A percentile compares a stretch with the other conserved stretches of the same genome.
Conservation (phyloP, 2,329 filamentous ascomycete genomes). For the Zymoseptoria pseudotritici region DNA sequence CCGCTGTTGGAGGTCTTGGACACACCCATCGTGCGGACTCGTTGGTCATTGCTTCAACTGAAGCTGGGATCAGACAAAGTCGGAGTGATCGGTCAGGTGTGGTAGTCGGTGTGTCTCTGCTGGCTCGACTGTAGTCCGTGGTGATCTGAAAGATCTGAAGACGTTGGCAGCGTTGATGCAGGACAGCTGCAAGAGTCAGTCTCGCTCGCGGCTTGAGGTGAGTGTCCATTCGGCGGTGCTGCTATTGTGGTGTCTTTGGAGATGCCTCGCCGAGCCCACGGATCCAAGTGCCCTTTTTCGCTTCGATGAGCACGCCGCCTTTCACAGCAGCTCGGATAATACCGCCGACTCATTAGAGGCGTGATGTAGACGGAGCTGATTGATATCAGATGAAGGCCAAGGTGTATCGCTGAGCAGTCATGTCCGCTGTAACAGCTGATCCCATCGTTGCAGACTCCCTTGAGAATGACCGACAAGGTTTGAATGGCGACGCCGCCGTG, state of each 20-base stretch:
- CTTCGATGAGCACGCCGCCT: slow-evolving; percentile 31
- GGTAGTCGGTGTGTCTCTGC: background rate
- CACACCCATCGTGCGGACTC: slow-evolving; percentile 26
- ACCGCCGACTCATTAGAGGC: background rate
- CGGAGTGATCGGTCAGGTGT: slow-evolving; percentile 10
- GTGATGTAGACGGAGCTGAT: slow-evolving; percentile 41
- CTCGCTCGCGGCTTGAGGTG: slow-evolving; percentile 40
- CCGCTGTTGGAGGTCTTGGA: slow-evolving; percentile 26
- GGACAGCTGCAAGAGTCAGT: slow-evolving; percentile 44
- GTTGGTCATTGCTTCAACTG: slow-evolving; percentile 10
- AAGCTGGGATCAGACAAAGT: slow-evolving; percentile 24
- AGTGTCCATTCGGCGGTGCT: background rate
- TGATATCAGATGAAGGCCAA: slow-evolving; percentile 40
- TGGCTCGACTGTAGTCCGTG: slow-evolving; percentile 45
- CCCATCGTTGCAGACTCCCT: slow-evolving; percentile 25
- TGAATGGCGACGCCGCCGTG: slow-evolving; percentile 42
- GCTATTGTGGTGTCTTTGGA: background rate
- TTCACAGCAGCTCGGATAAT: slow-evolving; percentile 30
- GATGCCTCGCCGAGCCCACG: slow-evolving; percentile 32
- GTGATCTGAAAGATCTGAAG: slow-evolving; percentile 42
- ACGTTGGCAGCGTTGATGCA: slow-evolving; percentile 43
- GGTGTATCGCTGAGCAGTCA: slow-evolving; percentile 19
- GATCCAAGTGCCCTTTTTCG: slow-evolving; percentile 45
- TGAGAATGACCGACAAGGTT: slow-evolving; percentile 28
- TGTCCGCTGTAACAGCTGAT: slow-evolving; percentile 32